phyloP scores from a whole-genome alignment of 2,329 filamentous ascomycete genomes.

The Colletotrichum brevisporum region DNA sequence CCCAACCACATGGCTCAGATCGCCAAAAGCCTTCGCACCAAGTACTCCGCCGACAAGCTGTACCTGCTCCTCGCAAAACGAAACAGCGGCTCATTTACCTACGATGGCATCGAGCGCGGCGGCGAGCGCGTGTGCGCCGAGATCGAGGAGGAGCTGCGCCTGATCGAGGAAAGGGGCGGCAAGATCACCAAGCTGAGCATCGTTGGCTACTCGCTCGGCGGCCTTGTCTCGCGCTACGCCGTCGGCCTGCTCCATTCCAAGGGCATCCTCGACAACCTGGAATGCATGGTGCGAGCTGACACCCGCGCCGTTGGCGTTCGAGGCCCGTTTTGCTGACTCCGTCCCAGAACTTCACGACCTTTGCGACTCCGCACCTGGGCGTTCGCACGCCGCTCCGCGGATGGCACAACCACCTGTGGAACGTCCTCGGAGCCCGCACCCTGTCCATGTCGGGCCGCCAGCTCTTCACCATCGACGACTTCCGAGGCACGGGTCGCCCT shows the following conservation, averaged over 20 bases:
- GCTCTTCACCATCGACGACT: conserved; percentile 88
- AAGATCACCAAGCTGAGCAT: conserved; percentile 87
- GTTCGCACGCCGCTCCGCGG: conserved; percentile 79
- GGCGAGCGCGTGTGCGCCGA: conserved; percentile 77
- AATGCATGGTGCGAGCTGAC: conserved; percentile 75
- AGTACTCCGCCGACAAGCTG: conserved; percentile 73
- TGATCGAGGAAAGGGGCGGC: conserved; percentile 73
- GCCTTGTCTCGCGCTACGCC: conserved; percentile 87
- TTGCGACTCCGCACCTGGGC: conserved; percentile 88
- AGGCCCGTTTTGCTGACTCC: not conserved
- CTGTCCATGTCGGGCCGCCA: conserved; percentile 88
- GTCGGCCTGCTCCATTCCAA: conserved; percentile 87
- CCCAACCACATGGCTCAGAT: conserved; percentile 80
- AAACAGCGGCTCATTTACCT: conserved; percentile 81
- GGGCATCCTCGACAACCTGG: conserved; percentile 82
- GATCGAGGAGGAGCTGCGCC: conserved; percentile 74
- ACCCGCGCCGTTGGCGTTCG: not conserved
- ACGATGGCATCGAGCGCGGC: conserved; percentile 78
- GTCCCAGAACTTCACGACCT: conserved; percentile 89
- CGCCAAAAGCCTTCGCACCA: conserved; percentile 73
- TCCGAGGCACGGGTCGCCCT: conserved; percentile 85
- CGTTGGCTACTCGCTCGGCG: conserved; percentile 91
- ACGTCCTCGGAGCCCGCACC: conserved; percentile 85
- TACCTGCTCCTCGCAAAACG: conserved; percentile 80
- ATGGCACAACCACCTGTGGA: conserved; percentile 79